Evolutionary conservation across 2,329 filamentous ascomycete species (phyloP), one percentile per base, ranked within the genome.

Genomic region (Talaromyces sp.): DNA sequence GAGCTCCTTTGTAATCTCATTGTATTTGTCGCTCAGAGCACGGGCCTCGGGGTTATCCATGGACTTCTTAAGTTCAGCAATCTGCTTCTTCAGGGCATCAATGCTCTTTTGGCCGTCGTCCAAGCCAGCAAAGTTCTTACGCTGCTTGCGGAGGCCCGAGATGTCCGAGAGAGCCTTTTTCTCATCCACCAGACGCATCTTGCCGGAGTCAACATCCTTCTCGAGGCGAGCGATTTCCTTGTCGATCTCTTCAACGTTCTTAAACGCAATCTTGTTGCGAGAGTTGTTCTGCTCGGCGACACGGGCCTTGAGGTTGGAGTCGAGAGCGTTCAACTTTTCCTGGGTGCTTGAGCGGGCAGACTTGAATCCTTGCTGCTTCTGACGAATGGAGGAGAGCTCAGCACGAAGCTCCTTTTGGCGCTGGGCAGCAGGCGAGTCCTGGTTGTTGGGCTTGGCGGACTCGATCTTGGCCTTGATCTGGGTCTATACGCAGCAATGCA

Each of bases 161-260:
- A 96, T 88, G 69, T 97, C 91, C 56, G 84, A 80, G 21, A 97
- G 83, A 9, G 91, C 88, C 84, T 97, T 97, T 83, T 91, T 95
- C 85, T 97, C 94, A 69, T 99, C 94, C 11, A 97, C 94, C 56
- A 99, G 81, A 80, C 92, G 96, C 89, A 99, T 92, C 74, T 85
- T 89, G 65, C 93, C 93, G 38, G 87, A 85, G 75, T 96, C 90
- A 68, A 97, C 92, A 74, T 93, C 85, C 77, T 88, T 88, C 66
- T 96, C 90, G 58, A 97, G 86, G 57, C 82, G 82, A 62, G 85
- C 83, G 68, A 97, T 94, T 77, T 94, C 86, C 64, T 83, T 82
- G 75, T 97, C 91, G 65, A 99, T 80, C 64, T 97, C 94, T 61
- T 96, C 92, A 58, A 86, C 85, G 68, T 82, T 91, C 85, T 94